Conservation (phyloP, 75 land plant species). For the Adiantum capillusveneris region DNA sequence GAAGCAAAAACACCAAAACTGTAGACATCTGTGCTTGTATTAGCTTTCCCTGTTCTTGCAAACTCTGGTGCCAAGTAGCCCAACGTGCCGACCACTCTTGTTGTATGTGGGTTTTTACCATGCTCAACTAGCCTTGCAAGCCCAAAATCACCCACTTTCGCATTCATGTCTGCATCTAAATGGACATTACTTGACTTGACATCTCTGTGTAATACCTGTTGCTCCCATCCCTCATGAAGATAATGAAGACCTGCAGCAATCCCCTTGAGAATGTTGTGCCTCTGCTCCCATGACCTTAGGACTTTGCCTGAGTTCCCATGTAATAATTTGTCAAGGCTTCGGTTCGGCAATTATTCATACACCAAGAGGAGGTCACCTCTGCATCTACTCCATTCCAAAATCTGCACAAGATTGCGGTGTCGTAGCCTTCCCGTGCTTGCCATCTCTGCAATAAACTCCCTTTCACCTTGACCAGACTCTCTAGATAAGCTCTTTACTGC, state of each 20-base stretch:
- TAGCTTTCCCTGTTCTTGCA: slow-evolving; percentile 73
- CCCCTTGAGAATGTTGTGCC: slow-evolving; percentile 17
- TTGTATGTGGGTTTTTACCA: slow-evolving; percentile 61
- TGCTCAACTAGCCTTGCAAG: slow-evolving; percentile 74
- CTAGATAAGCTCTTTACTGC: slow-evolving; percentile 73
- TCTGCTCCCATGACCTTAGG: slow-evolving; percentile 7
- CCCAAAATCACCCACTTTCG: slow-evolving; percentile 81
- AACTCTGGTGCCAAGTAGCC: slow-evolving; percentile 94
- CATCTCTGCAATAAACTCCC: slow-evolving; percentile 55
- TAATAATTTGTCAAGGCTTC: slow-evolving; percentile 50
- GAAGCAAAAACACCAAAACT: slow-evolving; percentile 79
- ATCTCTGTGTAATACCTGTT: slow-evolving; percentile 37
- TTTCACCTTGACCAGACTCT: slow-evolving; percentile 41
- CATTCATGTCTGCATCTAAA: slow-evolving; percentile 66
- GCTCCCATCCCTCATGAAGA: slow-evolving; percentile 22
- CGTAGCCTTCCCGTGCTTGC: slow-evolving; percentile 45
- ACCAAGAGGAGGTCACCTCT: slow-evolving; percentile 28
- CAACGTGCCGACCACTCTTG: slow-evolving; percentile 83
- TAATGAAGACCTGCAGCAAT: slow-evolving; percentile 17
- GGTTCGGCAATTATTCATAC: slow-evolving; percentile 48
- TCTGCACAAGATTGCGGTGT: slow-evolving; percentile 55
- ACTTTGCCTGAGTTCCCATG: no score
- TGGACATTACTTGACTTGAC: slow-evolving; percentile 78
- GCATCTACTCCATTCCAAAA: slow-evolving; percentile 54
- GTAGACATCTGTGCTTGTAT: slow-evolving; percentile 83